These are phyloP conservation scores for Lactarius indigo DNA, from an alignment of 768 basidiomycete species.

Conservation along the genomic window DNA sequence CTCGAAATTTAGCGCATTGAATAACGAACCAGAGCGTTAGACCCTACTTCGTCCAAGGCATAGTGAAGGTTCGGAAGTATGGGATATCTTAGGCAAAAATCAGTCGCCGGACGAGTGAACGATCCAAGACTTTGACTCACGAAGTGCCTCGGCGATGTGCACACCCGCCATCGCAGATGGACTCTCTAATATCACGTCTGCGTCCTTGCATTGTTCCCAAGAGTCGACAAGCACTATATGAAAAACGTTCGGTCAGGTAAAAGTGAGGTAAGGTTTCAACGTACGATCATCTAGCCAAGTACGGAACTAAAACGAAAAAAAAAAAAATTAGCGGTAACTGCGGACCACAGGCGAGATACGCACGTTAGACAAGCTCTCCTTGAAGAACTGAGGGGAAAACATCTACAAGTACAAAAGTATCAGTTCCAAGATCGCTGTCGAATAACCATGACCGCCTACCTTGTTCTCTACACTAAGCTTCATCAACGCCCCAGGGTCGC, in stretches of 20 bases:
- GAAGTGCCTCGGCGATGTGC: conserved; percentile 66
- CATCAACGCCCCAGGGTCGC: conserved; percentile 68
- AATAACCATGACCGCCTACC: conserved; percentile 24
- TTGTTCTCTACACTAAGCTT: conserved; percentile 52
- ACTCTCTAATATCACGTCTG: conserved; percentile 62
- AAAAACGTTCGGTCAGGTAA: not conserved
- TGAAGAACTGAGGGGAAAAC: conserved; percentile 72
- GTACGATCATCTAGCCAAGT: conserved; percentile 61
- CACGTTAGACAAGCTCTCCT: conserved; percentile 53
- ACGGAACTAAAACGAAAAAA: conserved; percentile 43
- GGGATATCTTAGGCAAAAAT: conserved; percentile 45
- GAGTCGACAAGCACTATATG: conserved; percentile 52
- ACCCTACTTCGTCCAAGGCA: conserved; percentile 55
- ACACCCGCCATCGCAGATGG: conserved; percentile 70
- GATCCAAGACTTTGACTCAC: conserved; percentile 32
- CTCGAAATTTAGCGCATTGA: not conserved
- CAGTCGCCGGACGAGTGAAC: conserved; percentile 1
- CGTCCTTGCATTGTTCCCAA: conserved; percentile 60
- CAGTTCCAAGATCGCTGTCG: conserved; percentile 26
- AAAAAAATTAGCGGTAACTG: conserved; percentile 4
- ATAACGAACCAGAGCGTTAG: not conserved
- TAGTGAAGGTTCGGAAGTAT: conserved; percentile 62
- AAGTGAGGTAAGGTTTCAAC: conserved; percentile 25
- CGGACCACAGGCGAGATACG: conserved; percentile 23
- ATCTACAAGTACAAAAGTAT: conserved; percentile 38